Conservation (phyloP, 345 rosid genomes). For the Pistacia integerrima region DNA sequence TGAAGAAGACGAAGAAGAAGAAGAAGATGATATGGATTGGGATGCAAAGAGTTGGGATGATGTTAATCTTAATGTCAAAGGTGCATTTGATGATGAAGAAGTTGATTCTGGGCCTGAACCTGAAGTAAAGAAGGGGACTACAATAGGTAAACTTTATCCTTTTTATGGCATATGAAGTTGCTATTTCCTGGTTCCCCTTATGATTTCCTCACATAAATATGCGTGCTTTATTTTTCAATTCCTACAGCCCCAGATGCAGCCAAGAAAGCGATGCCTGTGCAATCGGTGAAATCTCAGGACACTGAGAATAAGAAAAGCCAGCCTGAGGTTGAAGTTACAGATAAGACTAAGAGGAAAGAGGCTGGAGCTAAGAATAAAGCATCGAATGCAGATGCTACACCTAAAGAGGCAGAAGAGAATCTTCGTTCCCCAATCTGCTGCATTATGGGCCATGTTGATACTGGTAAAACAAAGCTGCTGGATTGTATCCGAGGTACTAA, state of each 20-base stretch:
- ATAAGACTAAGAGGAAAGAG: slow-evolving; percentile 38
- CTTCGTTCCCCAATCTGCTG: slow-evolving; percentile 97
- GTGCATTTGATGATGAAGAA: slow-evolving; percentile 92
- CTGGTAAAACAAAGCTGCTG: slow-evolving; percentile 94
- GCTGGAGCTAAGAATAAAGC: slow-evolving; percentile 39
- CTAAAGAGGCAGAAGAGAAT: slow-evolving; percentile 51
- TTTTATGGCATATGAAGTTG: neutral
- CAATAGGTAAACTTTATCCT: slow-evolving; percentile 45
- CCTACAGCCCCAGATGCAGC: slow-evolving; percentile 30
- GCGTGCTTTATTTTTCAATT: slow-evolving; percentile 3
- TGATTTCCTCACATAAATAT: slow-evolving; percentile 7
- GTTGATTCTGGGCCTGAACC: slow-evolving; percentile 62
- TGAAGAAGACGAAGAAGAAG: slow-evolving; percentile 81
- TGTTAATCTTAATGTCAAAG: slow-evolving; percentile 70
- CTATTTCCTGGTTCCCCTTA: neutral
- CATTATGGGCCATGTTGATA: slow-evolving; percentile 98
- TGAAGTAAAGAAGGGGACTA: slow-evolving; percentile 54
- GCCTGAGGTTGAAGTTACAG: slow-evolving; percentile 38
- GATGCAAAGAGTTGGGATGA: slow-evolving; percentile 98
- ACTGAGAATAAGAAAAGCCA: slow-evolving; percentile 32
- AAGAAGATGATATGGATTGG: slow-evolving; percentile 82
- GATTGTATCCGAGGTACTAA: slow-evolving; percentile 97
- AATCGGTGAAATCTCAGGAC: slow-evolving; percentile 31
- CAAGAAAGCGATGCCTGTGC: slow-evolving; percentile 30
- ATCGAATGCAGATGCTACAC: slow-evolving; percentile 28